Evolutionary conservation across 169 alveolate species (phyloP).

Genomic region (Plasmodium cynomolgi): DNA sequence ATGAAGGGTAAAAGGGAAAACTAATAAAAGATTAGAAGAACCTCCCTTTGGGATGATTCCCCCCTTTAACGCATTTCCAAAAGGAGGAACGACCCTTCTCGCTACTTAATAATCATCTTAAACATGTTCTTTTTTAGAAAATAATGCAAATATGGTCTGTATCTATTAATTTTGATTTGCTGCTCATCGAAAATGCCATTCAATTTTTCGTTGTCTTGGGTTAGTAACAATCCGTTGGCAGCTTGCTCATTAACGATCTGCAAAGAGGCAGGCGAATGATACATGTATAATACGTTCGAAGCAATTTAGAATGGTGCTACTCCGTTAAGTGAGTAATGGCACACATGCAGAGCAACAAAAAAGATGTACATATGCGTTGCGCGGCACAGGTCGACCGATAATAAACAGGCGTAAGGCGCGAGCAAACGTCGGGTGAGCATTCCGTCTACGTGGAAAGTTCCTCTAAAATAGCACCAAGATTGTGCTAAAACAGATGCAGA

Average conservation of each 20-base stretch:
- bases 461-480: not conserved
- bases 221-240: constrained; percentile 62
- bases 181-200: constrained; percentile 74
- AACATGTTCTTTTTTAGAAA: constrained; percentile 43
- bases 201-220: constrained; percentile 75
- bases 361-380: not conserved
- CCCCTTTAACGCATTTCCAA: not conserved
- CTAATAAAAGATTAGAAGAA: not conserved
- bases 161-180: constrained; percentile 70
- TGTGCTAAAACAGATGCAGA: not conserved
- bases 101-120: constrained; percentile 37
- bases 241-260: constrained; percentile 75
- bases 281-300: not conserved
- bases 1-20: not conserved
- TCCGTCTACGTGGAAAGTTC: not conserved
- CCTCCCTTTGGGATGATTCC: not conserved
- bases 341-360: not conserved
- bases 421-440: not conserved
- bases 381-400: not conserved
- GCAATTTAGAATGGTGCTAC: not conserved
- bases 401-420: not conserved
- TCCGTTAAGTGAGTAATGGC: not conserved
- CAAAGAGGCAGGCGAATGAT: constrained; percentile 6
- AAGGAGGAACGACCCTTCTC: not conserved
- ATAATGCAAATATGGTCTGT: constrained; percentile 73